Evolutionary conservation across 148 eudicot genomes (phyloP).

Genomic region (Drosera capensis): DNA sequence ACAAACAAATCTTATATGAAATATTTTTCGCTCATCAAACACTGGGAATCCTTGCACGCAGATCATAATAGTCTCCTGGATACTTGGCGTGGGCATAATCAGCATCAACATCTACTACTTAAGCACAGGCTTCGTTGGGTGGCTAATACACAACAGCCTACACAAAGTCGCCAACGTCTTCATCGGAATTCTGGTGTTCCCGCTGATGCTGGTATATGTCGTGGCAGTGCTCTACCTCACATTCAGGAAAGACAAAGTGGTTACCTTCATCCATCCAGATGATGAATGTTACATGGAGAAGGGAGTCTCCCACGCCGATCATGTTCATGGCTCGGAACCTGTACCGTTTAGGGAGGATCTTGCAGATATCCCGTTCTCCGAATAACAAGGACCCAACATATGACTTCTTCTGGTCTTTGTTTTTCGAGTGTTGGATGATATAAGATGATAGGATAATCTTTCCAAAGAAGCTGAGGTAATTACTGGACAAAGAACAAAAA

Average conservation of each 20-base stretch:
- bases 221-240: constrained; percentile 45
- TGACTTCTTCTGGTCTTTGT: neutral
- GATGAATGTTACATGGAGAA: neutral
- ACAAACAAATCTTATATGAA: too few relatives aligned
- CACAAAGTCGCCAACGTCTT: constrained; percentile 61
- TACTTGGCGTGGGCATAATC: constrained; percentile 60
- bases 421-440: too few relatives aligned
- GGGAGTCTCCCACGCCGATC: neutral
- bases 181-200: constrained; percentile 59
- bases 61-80: constrained; percentile 70
- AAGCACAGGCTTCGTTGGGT: constrained; percentile 43
- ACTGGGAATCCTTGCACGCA: constrained; percentile 7
- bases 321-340: neutral
- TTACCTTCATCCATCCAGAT: constrained; percentile 35
- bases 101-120: constrained; percentile 81
- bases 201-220: constrained; percentile 50
- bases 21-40: neutral
- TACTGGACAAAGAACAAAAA: too few relatives aligned
- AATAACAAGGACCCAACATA: neutral
- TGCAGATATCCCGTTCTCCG: constrained; percentile 24
- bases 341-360: constrained; percentile 40
- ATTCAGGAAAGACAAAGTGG: constrained; percentile 57
- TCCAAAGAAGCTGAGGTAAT: too few relatives aligned
- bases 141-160: constrained; percentile 53
- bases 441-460: too few relatives aligned